Evolutionary conservation across 371 early-diverging fungal genomes (phyloP), one percentile per base, ranked within the genome.

Genomic region (Cokeromyces recurvatus): DNA sequence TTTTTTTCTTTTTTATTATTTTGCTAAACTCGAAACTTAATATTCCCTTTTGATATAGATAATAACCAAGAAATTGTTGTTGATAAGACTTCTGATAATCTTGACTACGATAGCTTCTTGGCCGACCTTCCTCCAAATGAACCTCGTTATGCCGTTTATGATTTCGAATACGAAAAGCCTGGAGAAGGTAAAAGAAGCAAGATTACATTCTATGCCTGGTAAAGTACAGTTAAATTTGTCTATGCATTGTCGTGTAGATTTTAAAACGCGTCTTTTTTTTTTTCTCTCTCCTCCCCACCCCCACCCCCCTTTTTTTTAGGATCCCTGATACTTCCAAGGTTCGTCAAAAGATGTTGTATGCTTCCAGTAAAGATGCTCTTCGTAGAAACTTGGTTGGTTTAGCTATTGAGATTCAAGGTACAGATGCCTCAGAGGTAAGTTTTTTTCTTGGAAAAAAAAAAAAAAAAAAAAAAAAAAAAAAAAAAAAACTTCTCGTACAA

Each of bases 301-400:
- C 16, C 22, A 27, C 20, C 9, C 11, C 12, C 36, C 22, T 22
- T 39, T 15, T 38, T 17, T 37, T n/a, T 67, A 91, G 92, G 92
- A 66, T 86, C 19, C 97, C 97, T 19, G 94, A 94, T 57, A 66
- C 53, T 11, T 69, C 92, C 45, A 84, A 77, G 59, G 63, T 93
- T 53, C 86, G 79, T 64, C 47, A 74, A 56, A 94, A 93, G 84
- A 96, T 96, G 97, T 36, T 94, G 59, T 95, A 93, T 76, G 85
- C 97, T 41, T 81, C 91, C 45, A 85, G 85, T 77, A 93, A 90
- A 74, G 86, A 86, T 32, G 85, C 84, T 42, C 60, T 96, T 32
- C 84, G 89, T 64, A 84, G 74, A 68, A 63, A 66, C 41, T 78
- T 94, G 43, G 79, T 77, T 35, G 95, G 94, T 44, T 50, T 92